A percentile compares a stretch with the other conserved stretches of the same genome.
Conservation (phyloP, 257 asterid species). For the Linderniella brevidens region DNA sequence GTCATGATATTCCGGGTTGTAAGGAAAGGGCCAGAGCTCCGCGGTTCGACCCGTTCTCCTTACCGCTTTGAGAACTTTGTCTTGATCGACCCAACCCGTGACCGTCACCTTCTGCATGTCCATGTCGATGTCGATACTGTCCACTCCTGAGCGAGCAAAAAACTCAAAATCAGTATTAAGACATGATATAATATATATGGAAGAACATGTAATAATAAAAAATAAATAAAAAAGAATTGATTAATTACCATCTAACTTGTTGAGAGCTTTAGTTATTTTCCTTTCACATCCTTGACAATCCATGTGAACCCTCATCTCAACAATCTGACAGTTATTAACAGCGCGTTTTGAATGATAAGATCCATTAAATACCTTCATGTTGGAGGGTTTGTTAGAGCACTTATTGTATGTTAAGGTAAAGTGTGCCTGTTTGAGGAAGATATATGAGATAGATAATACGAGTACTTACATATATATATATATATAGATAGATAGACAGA, state of each 20-base stretch:
- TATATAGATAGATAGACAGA: too few relatives aligned
- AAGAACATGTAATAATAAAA: background rate
- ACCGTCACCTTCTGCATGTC: slow-evolving; percentile 54
- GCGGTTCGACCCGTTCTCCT: slow-evolving; percentile 43
- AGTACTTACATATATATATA: too few relatives aligned
- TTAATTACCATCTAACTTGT: slow-evolving; percentile 37
- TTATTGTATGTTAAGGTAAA: too few relatives aligned
- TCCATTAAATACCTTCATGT: too few relatives aligned
- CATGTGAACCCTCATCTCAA: slow-evolving; percentile 73
- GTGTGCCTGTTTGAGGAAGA: too few relatives aligned
- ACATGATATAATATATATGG: too few relatives aligned
- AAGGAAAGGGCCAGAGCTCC: slow-evolving; percentile 70
- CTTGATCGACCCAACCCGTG: slow-evolving; percentile 41
- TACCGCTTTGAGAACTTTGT: slow-evolving; percentile 41
- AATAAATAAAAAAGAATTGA: background rate
- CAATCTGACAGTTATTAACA: slow-evolving; percentile 26
- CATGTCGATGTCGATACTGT: slow-evolving; percentile 47
- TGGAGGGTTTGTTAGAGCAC: too few relatives aligned
- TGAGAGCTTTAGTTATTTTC: slow-evolving; percentile 44
- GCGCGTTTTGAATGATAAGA: too few relatives aligned
- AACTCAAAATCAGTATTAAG: background rate
- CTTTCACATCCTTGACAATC: slow-evolving; percentile 65
- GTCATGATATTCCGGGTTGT: slow-evolving; percentile 45
- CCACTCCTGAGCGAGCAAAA: slow-evolving; percentile 27
- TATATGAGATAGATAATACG: too few relatives aligned